Percentiles rank a stretch among this genome's conserved stretches.
These are phyloP conservation scores for Linnemannia exigua DNA, from an alignment of 192 early-diverging fungal genomes.

Conservation along the genomic window DNA sequence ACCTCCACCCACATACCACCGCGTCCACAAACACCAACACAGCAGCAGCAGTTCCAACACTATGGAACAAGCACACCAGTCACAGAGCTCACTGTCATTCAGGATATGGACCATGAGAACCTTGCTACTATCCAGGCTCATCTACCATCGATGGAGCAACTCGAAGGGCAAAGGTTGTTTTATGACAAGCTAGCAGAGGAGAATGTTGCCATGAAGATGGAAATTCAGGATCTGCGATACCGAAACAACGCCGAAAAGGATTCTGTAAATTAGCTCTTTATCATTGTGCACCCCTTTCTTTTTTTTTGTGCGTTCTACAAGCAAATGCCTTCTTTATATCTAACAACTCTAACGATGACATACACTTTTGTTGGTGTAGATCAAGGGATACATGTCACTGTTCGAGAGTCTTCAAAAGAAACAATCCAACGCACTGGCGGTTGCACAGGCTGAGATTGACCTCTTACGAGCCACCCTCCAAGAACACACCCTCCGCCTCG, in stretches of 20 bases:
- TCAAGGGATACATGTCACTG: constrained; percentile 52
- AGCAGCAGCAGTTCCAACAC: not conserved
- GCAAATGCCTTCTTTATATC: not conserved
- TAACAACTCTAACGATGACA: too few relatives aligned
- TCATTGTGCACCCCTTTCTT: not conserved
- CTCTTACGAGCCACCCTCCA: constrained; percentile 3
- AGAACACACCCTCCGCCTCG: constrained; percentile 12
- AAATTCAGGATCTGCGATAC: constrained; percentile 30
- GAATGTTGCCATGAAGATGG: constrained; percentile 42
- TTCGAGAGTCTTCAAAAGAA: constrained; percentile 56
- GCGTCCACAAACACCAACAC: not conserved
- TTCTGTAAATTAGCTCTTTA: constrained; percentile 23
- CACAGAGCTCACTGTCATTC: not conserved
- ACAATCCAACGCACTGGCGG: constrained; percentile 48
- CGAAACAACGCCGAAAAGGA: constrained; percentile 35
- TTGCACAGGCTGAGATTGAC: constrained; percentile 34
- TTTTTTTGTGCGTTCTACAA: too few relatives aligned
- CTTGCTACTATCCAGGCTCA: not conserved
- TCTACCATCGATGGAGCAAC: constrained; percentile 8
- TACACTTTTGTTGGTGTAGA: constrained; percentile 11
- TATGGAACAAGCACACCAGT: not conserved
- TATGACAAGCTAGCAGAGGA: constrained; percentile 43
- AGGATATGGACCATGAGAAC: constrained; percentile 13
- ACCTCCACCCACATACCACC: not conserved
- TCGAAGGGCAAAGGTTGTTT: constrained; percentile 17